Evolutionary conservation across 2,329 filamentous ascomycete genomes (phyloP).

Genomic region (Gaeumannomyces sp.): DNA sequence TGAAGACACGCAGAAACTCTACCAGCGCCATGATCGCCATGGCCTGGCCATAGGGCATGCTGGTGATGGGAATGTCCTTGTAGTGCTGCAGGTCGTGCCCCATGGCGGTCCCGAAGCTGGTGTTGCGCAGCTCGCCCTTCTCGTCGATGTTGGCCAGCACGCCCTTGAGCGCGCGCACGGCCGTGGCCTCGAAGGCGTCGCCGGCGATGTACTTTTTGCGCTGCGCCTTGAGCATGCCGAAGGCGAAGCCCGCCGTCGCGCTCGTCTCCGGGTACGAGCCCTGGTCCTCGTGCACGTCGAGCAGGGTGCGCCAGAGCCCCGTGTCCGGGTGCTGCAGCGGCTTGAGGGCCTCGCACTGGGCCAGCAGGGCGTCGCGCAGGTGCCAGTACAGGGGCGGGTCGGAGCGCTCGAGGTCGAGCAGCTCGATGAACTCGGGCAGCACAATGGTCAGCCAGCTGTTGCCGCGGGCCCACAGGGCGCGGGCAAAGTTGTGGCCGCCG

Average conservation of each 20-base stretch:
- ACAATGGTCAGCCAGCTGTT: conserved; percentile 76
- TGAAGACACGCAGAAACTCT: conserved; percentile 60
- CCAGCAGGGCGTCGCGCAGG: conserved; percentile 57
- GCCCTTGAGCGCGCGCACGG: conserved; percentile 59
- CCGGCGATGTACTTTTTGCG: conserved; percentile 60
- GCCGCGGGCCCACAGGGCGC: conserved; percentile 51
- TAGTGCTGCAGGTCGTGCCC: conserved; percentile 69
- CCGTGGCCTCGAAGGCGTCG: conserved; percentile 53
- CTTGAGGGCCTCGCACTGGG: conserved; percentile 61
- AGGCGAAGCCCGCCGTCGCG: conserved; percentile 75
- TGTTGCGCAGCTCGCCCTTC: conserved; percentile 65
- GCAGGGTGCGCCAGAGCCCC: conserved; percentile 69
- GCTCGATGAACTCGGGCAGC: conserved; percentile 74
- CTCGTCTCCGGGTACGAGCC: conserved; percentile 73
- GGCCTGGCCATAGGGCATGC: conserved; percentile 79
- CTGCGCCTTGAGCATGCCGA: conserved; percentile 68
- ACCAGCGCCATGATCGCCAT: conserved; percentile 80
- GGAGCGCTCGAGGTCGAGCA: conserved; percentile 52
- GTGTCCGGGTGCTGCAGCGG: conserved; percentile 48
- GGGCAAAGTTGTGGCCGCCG: conserved; percentile 56
- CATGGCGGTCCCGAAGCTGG: conserved; percentile 76
- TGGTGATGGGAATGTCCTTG: conserved; percentile 67
- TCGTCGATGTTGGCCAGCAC: conserved; percentile 60
- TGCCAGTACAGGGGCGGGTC: conserved; percentile 58
- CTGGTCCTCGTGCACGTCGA: conserved; percentile 58